Evolutionary conservation across 2,329 filamentous ascomycete species (phyloP).

Genomic region (Arthrobotrys sinensis): DNA sequence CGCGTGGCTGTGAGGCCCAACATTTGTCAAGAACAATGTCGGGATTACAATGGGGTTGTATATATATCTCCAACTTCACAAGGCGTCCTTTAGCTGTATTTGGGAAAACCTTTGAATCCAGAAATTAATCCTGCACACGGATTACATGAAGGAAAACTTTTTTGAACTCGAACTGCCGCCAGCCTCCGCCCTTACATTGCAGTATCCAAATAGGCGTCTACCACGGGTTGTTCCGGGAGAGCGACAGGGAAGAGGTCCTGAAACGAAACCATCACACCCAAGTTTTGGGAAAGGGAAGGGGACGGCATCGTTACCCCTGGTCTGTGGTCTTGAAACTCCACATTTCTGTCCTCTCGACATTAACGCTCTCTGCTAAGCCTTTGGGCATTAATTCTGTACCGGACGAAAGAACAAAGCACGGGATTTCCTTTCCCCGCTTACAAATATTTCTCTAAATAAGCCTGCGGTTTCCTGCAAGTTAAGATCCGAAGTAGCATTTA

Average conservation of each 20-base stretch:
- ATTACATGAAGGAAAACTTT: background rate
- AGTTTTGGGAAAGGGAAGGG: slow-evolving; percentile 39
- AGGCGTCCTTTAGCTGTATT: slow-evolving; percentile 11
- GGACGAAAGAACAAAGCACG: slow-evolving; percentile 47
- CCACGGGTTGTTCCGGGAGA: slow-evolving; percentile 53
- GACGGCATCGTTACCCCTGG: slow-evolving; percentile 44
- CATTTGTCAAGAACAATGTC: slow-evolving; percentile 41
- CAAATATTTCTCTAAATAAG: slow-evolving; percentile 58
- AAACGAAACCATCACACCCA: slow-evolving; percentile 56
- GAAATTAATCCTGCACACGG: background rate
- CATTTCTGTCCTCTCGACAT: slow-evolving; percentile 42
- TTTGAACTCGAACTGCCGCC: slow-evolving; percentile 13
- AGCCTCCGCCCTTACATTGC: slow-evolving; percentile 22
- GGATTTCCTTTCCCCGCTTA: slow-evolving; percentile 44
- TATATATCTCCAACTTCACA: slow-evolving; percentile 12
- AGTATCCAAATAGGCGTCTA: slow-evolving; percentile 35
- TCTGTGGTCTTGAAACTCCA: slow-evolving; percentile 50
- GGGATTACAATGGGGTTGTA: slow-evolving; percentile 36
- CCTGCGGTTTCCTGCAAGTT: slow-evolving; percentile 47
- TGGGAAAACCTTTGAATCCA: slow-evolving; percentile 11
- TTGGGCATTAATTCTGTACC: slow-evolving; percentile 23
- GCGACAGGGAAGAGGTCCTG: slow-evolving; percentile 49
- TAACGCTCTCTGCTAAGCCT: slow-evolving; percentile 44
- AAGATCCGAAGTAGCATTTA: slow-evolving; percentile 27
- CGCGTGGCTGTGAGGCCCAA: slow-evolving; percentile 36